Base-by-base conservation (phyloP, 805 yeast genomes). In the Kodamaea hsintzibuensis region DNA sequence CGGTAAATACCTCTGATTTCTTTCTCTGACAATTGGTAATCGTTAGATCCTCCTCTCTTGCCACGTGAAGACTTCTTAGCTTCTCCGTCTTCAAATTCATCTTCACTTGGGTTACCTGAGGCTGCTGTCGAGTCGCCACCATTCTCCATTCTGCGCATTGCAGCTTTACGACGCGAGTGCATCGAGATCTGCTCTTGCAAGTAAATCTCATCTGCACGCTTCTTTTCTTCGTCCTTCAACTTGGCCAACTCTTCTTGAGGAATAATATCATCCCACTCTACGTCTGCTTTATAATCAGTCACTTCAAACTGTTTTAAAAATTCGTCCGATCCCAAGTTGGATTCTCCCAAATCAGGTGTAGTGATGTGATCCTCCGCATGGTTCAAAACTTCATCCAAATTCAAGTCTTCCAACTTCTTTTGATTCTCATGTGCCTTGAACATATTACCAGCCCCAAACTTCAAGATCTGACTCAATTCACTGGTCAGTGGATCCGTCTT, bases 381-480 rank as follows among this genome's bases (percentile, higher is more conserved):
- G 62, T 88, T 89, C 64, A 95, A 82, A 33, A 93, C 97, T 67
- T 95, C 99, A 66, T 95, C 99, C 66, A 95, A 80, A 65, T 95
- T 92, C 82, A 95, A 81, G 61, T 93, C 91, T 68, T 95, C 99
- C 60, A 95, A 82, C 72, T 91, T 93, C 81, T 91, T 89, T 71
- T 95, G 99, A 66, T 95, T 95, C 57, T 93, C 97, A 51, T 76
- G 83, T n/a, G 96, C 92, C 61, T 91, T 90, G 75, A 95, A 95
- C 99, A 95, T 95, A 67, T 90, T 91, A 38, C 96, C 97, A 6
- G 99, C 99, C 59, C 99, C 99, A 69, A 95, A 95, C 73, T 95
- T 95, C 70, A 95, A 80, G 65, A 95, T 95, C 67, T 95, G 97
- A 57, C 92, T 83, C 53, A 95, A 79, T 69, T 95, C 99, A 58